These are phyloP conservation scores for Paxillus involutus DNA, from an alignment of 768 basidiomycete genomes.

Conservation along the genomic window DNA sequence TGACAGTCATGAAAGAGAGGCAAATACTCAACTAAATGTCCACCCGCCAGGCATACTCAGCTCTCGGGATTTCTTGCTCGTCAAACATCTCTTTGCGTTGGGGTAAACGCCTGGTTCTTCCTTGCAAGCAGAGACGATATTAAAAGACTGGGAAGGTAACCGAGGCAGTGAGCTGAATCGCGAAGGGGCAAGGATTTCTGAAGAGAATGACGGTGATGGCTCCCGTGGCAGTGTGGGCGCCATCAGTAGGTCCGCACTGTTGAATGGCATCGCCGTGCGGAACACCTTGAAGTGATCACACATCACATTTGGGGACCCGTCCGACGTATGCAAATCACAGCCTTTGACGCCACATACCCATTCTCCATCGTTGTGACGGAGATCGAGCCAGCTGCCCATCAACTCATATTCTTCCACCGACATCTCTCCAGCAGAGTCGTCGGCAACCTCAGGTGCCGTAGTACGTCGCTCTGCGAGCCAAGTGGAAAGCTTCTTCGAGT, in stretches of 20 bases:
- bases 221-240: slow-evolving; percentile 1
- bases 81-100: slow-evolving; percentile 15
- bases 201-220: slow-evolving; percentile 8
- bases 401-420: slow-evolving; percentile 49
- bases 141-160: slow-evolving; percentile 18
- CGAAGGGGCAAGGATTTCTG: slow-evolving; percentile 16
- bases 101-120: slow-evolving; percentile 7
- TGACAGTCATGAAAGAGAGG: background rate
- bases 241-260: slow-evolving; percentile 16
- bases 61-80: slow-evolving; percentile 24
- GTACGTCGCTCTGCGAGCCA: slow-evolving; percentile 43
- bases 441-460: slow-evolving; percentile 25
- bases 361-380: slow-evolving; percentile 15
- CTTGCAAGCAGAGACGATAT: slow-evolving; percentile 17
- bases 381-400: slow-evolving; percentile 46
- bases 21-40: slow-evolving; percentile 25
- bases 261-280: slow-evolving; percentile 26
- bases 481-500: slow-evolving; percentile 29
- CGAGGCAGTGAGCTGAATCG: slow-evolving; percentile 26
- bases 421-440: slow-evolving; percentile 32
- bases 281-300: slow-evolving; percentile 15
- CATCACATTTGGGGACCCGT: slow-evolving; percentile 33
- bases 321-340: slow-evolving; percentile 31
- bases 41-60: slow-evolving; percentile 43
- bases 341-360: slow-evolving; percentile 30